These are phyloP conservation scores for Xylariaceae sp. DNA, from an alignment of 2,329 filamentous ascomycete genomes.

Conservation along the genomic window DNA sequence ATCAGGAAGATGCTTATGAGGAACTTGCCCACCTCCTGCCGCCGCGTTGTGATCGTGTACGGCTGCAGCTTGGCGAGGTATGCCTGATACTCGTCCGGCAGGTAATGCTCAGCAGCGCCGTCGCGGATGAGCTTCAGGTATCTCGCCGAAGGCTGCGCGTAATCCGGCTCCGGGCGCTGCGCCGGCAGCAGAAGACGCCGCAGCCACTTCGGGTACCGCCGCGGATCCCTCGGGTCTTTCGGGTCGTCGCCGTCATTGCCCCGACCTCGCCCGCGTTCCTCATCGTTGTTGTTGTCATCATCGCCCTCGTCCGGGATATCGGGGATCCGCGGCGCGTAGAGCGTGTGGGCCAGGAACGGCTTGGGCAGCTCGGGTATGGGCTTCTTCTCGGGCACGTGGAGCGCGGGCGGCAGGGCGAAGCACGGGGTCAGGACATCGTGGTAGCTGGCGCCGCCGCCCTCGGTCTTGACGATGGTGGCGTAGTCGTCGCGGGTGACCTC, in stretches of 20 bases:
- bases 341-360: constrained; percentile 78
- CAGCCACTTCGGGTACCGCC: constrained; percentile 33
- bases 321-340: constrained; percentile 63
- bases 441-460: constrained; percentile 84
- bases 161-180: constrained; percentile 60
- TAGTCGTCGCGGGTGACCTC: constrained; percentile 85
- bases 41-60: constrained; percentile 63
- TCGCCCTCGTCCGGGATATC: constrained; percentile 17
- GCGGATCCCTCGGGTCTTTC: constrained; percentile 23
- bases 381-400: constrained; percentile 61
- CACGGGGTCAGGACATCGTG: constrained; percentile 78
- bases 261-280: constrained; percentile 2
- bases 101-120: constrained; percentile 73
- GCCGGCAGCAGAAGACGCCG: constrained; percentile 39
- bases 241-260: background rate
- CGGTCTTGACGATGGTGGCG: constrained; percentile 79
- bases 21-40: constrained; percentile 62
- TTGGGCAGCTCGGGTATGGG: constrained; percentile 45
- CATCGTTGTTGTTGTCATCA: constrained; percentile 13
- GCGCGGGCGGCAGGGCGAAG: constrained; percentile 57
- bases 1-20: constrained; percentile 49
- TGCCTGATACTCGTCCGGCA: constrained; percentile 72
- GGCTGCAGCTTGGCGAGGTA: constrained; percentile 67
- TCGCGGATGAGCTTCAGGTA: constrained; percentile 78
- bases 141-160: constrained; percentile 77